These are phyloP conservation scores for Fragilariopsis cylindrus DNA, from an alignment of 108 stramenopile species.

Conservation along the genomic window DNA sequence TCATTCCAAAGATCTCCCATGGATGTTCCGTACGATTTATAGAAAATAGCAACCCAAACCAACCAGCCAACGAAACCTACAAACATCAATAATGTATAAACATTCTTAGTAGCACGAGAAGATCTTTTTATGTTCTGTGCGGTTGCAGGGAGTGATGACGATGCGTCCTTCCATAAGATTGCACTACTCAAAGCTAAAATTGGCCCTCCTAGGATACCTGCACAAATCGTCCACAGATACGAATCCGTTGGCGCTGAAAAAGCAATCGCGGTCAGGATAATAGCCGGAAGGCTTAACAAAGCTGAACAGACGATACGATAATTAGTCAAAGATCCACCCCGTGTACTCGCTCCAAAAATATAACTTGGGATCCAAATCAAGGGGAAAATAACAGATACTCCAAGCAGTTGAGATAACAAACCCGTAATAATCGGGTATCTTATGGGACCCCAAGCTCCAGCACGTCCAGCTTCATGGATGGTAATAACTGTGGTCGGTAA, in stretches of 20 bases:
- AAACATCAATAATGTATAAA: background rate
- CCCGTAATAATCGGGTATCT: conserved; percentile 35
- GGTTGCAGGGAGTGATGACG: background rate
- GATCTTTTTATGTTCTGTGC: conserved; percentile 9
- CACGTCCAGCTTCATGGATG: conserved; percentile 33
- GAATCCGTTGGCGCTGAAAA: conserved; percentile 24
- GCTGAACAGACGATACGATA: background rate
- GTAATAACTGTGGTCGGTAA: conserved; percentile 25
- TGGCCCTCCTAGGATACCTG: conserved; percentile 50
- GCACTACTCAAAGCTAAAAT: conserved; percentile 21
- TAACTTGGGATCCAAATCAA: conserved; percentile 47
- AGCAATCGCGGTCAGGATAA: conserved; percentile 22
- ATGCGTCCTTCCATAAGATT: background rate
- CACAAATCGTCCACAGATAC: conserved; percentile 36
- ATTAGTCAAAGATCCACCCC: background rate
- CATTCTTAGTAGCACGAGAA: conserved; percentile 8
- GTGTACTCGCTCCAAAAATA: conserved; percentile 23
- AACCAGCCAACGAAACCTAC: conserved; percentile 32
- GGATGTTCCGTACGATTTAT: conserved; percentile 19
- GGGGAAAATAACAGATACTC: conserved; percentile 46
- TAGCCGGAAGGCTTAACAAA: conserved; percentile 1
- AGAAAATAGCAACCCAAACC: conserved; percentile 15
- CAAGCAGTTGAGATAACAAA: conserved; percentile 42
- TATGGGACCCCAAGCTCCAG: conserved; percentile 25
- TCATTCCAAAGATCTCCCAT: conserved; percentile 28